Evolutionary conservation across 164 flowering plant genomes (phyloP).

Genomic region (Buxus sempervirens): DNA sequence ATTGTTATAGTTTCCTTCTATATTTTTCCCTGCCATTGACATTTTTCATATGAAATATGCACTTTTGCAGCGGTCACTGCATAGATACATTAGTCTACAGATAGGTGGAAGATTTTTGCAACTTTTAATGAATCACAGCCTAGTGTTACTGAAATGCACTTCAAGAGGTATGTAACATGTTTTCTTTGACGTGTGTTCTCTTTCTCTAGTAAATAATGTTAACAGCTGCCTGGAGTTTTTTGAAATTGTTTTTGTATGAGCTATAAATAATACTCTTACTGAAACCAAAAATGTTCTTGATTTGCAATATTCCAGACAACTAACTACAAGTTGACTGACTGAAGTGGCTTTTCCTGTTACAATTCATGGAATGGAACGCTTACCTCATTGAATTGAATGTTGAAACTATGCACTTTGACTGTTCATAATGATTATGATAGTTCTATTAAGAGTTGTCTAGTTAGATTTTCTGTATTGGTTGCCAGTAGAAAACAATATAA

Average conservation of each 20-base stretch:
- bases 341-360: background rate
- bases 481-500: no score
- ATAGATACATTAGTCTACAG: slow-evolving; percentile 45
- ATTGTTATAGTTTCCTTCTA: background rate
- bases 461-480: no score
- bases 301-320: no score
- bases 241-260: no score
- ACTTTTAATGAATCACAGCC: slow-evolving; percentile 30
- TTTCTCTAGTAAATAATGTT: no score
- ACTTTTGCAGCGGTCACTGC: slow-evolving; percentile 44
- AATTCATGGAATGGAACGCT: background rate
- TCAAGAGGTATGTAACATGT: slow-evolving; percentile 35
- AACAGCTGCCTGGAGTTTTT: background rate
- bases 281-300: no score
- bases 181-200: background rate
- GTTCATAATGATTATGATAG: background rate
- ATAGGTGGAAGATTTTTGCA: slow-evolving; percentile 43
- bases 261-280: background rate
- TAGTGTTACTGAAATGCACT: slow-evolving; percentile 32
- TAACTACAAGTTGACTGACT: no score
- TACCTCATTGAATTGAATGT: background rate
- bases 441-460: no score
- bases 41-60: slow-evolving; percentile 1
- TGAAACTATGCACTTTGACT: background rate
- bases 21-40: background rate